Conservation (phyloP, 768 basidiomycete species). For the Xerocomus brunneocitrinus region DNA sequence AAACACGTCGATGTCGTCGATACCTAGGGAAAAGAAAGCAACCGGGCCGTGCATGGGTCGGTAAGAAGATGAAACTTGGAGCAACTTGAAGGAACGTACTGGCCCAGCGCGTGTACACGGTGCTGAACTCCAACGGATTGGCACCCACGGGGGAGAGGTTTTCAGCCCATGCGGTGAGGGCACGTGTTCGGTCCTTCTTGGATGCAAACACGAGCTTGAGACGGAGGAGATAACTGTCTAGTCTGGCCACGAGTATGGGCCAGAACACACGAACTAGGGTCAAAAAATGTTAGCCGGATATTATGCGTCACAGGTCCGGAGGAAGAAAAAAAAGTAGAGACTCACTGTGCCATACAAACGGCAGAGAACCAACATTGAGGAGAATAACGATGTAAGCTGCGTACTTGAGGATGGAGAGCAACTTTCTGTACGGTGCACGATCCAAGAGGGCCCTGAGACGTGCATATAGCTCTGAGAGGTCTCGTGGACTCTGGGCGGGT, state of each 20-base stretch:
- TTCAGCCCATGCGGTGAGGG: constrained; percentile 44
- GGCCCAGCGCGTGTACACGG: constrained; percentile 47
- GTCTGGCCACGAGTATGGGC: constrained; percentile 37
- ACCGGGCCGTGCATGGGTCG: background rate
- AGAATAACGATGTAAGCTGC: constrained; percentile 41
- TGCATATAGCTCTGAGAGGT: background rate
- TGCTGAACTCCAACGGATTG: constrained; percentile 47
- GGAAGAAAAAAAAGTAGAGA: constrained; percentile 5
- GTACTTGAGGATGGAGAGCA: constrained; percentile 17
- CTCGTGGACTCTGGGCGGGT: background rate
- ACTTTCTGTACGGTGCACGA: constrained; percentile 1
- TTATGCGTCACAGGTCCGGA: background rate
- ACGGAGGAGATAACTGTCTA: constrained; percentile 32
- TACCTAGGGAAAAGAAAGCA: constrained; percentile 32
- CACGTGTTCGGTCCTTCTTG: constrained; percentile 25
- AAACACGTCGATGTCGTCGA: constrained; percentile 64
- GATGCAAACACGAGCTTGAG: constrained; percentile 38
- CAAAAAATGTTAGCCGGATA: background rate
- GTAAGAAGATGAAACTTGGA: background rate
- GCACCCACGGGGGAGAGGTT: constrained; percentile 48
- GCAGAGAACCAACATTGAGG: constrained; percentile 58
- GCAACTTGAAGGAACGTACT: constrained; percentile 34
- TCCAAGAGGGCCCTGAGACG: constrained; percentile 4
- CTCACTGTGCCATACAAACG: constrained; percentile 67
- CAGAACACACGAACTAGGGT: constrained; percentile 49